Percentiles rank a stretch among this genome's conserved stretches.
Evolutionary conservation across 306 rosid species (phyloP).

Genomic region (Cucurbita pepo): DNA sequence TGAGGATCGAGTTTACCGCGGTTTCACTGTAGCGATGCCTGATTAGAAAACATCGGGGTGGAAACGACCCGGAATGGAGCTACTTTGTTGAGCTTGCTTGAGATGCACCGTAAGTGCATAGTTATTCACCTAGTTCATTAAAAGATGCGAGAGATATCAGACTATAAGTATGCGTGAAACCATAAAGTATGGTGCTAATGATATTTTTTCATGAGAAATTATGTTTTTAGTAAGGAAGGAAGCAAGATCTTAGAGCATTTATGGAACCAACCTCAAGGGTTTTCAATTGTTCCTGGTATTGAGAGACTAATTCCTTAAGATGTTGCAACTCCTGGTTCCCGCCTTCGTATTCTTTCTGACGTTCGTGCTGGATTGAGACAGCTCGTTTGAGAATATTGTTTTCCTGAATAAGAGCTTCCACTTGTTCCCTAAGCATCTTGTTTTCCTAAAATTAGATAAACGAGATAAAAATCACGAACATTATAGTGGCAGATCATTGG

Average conservation of each 20-base stretch:
- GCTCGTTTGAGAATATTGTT: slow-evolving; percentile 60
- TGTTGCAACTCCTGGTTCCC: slow-evolving; percentile 52
- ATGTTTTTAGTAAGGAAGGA: neutral
- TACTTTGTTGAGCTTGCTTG: slow-evolving; percentile 75
- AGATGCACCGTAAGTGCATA: slow-evolving; percentile 77
- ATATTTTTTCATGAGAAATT: too few species aligned
- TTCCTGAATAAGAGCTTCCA: slow-evolving; percentile 63
- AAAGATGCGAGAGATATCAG: neutral
- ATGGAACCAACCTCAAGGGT: slow-evolving; percentile 48
- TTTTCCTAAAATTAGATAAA: slow-evolving; percentile 35
- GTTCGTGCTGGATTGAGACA: slow-evolving; percentile 61
- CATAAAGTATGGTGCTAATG: neutral
- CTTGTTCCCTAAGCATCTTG: slow-evolving; percentile 53
- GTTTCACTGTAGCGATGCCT: neutral
- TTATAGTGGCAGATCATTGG: neutral
- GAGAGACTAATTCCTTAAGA: slow-evolving; percentile 55
- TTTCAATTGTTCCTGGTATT: slow-evolving; percentile 68
- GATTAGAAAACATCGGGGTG: slow-evolving; percentile 72
- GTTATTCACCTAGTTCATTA: slow-evolving; percentile 40
- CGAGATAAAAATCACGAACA: neutral
- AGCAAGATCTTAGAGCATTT: neutral
- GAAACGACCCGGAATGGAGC: slow-evolving; percentile 65
- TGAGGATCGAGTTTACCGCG: neutral
- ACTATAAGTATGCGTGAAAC: neutral
- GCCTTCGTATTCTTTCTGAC: slow-evolving; percentile 52